Percentiles rank a stretch among this genome's conserved stretches.
phyloP scores from a whole-genome alignment of 345 rosid genomes.

The Combretum micranthum region DNA sequence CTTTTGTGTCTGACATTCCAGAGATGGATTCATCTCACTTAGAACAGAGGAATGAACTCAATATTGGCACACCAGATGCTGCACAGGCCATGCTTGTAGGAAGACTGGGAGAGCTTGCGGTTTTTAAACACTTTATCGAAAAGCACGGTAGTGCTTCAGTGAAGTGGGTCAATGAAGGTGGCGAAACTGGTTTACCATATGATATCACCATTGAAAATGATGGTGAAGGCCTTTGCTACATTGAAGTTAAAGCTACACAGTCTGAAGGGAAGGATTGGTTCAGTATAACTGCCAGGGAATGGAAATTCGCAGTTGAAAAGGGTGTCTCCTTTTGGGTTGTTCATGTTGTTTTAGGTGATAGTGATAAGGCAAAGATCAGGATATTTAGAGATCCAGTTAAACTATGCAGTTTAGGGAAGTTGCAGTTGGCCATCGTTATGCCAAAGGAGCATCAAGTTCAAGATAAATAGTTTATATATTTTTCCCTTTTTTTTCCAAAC shows the following conservation, averaged over 20 bases:
- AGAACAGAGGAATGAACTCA: constrained; percentile 43
- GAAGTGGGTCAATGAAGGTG: constrained; percentile 70
- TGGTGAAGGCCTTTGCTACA: constrained; percentile 27
- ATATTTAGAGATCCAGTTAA: constrained; percentile 54
- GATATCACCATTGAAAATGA: constrained; percentile 41
- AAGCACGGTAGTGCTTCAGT: constrained; percentile 32
- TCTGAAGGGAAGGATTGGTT: constrained; percentile 78
- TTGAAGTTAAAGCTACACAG: constrained; percentile 84
- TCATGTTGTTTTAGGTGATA: constrained; percentile 45
- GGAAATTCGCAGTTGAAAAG: constrained; percentile 69
- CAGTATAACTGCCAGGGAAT: constrained; percentile 62
- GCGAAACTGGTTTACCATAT: constrained; percentile 76
- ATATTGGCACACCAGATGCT: constrained; percentile 34
- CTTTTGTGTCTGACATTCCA: constrained; percentile 19
- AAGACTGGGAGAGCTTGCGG: constrained; percentile 63
- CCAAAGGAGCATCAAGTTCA: constrained; percentile 16
- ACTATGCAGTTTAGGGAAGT: constrained; percentile 57
- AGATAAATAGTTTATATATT: too few species aligned
- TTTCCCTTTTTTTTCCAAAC: too few species aligned
- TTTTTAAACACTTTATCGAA: constrained; percentile 44
- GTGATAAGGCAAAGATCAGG: constrained; percentile 39
- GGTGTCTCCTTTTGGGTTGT: constrained; percentile 57
- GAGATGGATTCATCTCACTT: constrained; percentile 21
- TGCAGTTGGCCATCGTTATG: constrained; percentile 66
- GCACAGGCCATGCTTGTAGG: constrained; percentile 49